phyloP scores from a whole-genome alignment of 2,329 filamentous ascomycete genomes.

The Neopestalotiopsis sp. region DNA sequence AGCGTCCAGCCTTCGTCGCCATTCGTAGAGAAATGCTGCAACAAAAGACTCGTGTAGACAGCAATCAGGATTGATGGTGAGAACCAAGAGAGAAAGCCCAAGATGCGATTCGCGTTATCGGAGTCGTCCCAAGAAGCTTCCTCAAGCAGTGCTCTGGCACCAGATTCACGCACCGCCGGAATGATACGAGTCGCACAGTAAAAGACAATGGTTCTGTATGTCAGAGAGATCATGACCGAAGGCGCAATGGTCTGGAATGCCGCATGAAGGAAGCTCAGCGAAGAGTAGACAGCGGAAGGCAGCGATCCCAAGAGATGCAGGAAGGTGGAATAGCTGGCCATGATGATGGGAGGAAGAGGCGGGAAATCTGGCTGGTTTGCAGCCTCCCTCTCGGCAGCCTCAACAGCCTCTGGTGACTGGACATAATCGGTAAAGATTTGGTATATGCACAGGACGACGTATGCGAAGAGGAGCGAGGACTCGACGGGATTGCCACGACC shows the following conservation, averaged over 20 bases:
- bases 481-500: slow-evolving; percentile 94
- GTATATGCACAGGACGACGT: slow-evolving; percentile 97
- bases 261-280: slow-evolving; percentile 84
- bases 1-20: slow-evolving; percentile 81
- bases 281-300: slow-evolving; percentile 83
- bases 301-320: slow-evolving; percentile 82
- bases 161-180: slow-evolving; percentile 86
- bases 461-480: slow-evolving; percentile 93
- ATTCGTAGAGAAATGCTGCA: slow-evolving; percentile 92
- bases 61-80: slow-evolving; percentile 93
- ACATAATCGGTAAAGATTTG: slow-evolving; percentile 99
- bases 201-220: slow-evolving; percentile 92
- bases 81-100: slow-evolving; percentile 90
- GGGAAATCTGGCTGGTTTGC: slow-evolving; percentile 83
- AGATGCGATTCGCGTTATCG: slow-evolving; percentile 78
- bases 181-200: slow-evolving; percentile 97
- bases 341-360: slow-evolving; percentile 95
- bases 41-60: slow-evolving; percentile 91
- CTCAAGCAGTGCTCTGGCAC: slow-evolving; percentile 80
- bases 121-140: slow-evolving; percentile 86
- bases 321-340: slow-evolving; percentile 95
- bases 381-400: slow-evolving; percentile 54
- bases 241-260: slow-evolving; percentile 96
- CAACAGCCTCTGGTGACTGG: slow-evolving; percentile 70
- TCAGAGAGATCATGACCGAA: slow-evolving; percentile 91